These are phyloP conservation scores for Carpinus fangiana DNA, from an alignment of 306 rosid species.

Conservation along the genomic window DNA sequence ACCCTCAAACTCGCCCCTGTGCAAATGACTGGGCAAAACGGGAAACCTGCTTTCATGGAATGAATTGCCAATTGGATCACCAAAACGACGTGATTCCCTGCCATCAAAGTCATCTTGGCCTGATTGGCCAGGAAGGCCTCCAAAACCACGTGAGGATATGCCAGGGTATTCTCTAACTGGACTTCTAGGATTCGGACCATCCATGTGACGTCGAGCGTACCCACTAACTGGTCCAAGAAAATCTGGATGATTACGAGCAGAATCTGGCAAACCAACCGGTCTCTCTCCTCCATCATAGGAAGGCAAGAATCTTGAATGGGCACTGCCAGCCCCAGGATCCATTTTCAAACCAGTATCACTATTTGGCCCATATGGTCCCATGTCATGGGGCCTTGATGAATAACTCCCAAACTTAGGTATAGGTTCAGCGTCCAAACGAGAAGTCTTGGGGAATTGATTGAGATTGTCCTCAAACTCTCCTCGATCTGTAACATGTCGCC, in stretches of 20 bases:
- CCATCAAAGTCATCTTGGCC: conserved; percentile 72
- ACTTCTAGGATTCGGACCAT: conserved; percentile 65
- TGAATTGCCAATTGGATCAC: conserved; percentile 53
- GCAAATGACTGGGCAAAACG: conserved; percentile 59
- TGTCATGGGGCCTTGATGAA: conserved; percentile 53
- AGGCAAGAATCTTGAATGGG: conserved; percentile 38
- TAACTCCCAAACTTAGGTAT: conserved; percentile 49
- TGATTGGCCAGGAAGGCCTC: conserved; percentile 47
- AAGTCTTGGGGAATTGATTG: conserved; percentile 61
- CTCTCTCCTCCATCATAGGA: conserved; percentile 58
- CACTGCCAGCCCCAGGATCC: conserved; percentile 38
- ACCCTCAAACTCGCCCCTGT: conserved; percentile 74
- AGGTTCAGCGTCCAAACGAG: conserved; percentile 57
- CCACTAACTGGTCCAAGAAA: conserved; percentile 59
- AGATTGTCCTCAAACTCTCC: conserved; percentile 71
- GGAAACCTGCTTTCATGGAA: conserved; percentile 69
- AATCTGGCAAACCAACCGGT: conserved; percentile 49
- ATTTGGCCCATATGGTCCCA: conserved; percentile 37
- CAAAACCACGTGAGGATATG: conserved; percentile 51
- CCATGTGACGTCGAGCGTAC: conserved; percentile 53
- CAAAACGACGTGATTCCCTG: conserved; percentile 60
- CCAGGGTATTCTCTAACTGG: conserved; percentile 66
- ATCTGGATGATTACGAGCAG: conserved; percentile 47
- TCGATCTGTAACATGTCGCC: conserved; percentile 38
- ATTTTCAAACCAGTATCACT: conserved; percentile 34